A percentile compares a stretch with the other conserved stretches of the same genome.
These are phyloP conservation scores for Dictyostelium discoideum DNA, from an alignment of 78 protist species.

Conservation along the genomic window DNA sequence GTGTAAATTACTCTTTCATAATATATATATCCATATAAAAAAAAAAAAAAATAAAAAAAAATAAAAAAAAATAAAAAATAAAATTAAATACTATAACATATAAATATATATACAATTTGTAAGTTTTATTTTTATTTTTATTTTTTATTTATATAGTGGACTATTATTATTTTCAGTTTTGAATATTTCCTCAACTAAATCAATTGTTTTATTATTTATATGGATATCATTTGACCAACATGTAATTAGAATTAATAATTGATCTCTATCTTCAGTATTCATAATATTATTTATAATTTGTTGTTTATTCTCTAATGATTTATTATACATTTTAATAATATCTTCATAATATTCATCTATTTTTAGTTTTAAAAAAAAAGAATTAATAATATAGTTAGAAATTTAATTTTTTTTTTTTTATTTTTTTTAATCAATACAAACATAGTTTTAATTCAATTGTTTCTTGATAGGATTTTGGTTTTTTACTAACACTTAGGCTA, in stretches of 20 bases:
- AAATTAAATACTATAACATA: background rate
- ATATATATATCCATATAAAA: too few species aligned
- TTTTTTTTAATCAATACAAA: background rate
- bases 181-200: conserved; percentile 35
- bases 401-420: too few species aligned
- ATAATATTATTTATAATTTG: conserved; percentile 22
- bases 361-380: too few species aligned
- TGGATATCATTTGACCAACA: conserved; percentile 60
- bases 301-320: conserved; percentile 37
- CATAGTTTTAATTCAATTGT: background rate
- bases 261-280: conserved; percentile 25
- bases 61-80: background rate
- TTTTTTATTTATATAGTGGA: background rate
- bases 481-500: background rate
- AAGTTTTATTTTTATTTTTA: too few species aligned
- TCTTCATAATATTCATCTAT: conserved; percentile 27
- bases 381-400: too few species aligned
- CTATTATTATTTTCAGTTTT: background rate
- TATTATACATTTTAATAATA: conserved; percentile 29
- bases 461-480: background rate
- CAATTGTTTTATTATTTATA: conserved; percentile 24
- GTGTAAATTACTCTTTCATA: background rate
- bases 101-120: too few species aligned
- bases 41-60: background rate
- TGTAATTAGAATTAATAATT: background rate